Evolutionary conservation across 1,284 basidiomycete genomes (phyloP), one percentile per base, ranked within the genome.

Genomic region (Marasmius oreades): DNA sequence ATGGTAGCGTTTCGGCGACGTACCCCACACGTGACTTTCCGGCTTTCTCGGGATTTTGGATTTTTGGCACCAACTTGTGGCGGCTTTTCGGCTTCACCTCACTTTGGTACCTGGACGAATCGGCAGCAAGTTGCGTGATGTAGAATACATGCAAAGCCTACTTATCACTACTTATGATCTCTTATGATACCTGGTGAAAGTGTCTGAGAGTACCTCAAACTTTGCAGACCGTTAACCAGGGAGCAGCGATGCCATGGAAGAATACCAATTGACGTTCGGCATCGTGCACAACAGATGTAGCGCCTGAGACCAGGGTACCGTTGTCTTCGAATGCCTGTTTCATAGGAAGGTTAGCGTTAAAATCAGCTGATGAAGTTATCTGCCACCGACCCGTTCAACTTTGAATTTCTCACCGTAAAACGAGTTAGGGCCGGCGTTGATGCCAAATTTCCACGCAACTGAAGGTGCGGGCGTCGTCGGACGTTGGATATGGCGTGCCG

Each of bases 401-500:
- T 73, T 79, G 62, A 79, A 84, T 61, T 86, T 88, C 58, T 84
- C 77, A 16, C 84, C 85, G 56, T 79, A 86, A 63, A 82, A 86
- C 7, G 80, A 72, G 26, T 69, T 66, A 6, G 68, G 63, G 5
- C 79, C 80, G 2, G 70, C 74, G 62, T 86, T 86, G 45, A 76
- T 67, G 0, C 81, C 76, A 47, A 88, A 70, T 16, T 79, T 77
- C 46, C 82, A 63, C 0, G 75, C 83, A 28, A 77, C 73, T 0
- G 79, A 77, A 5, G 85, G 73, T 3, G 74, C 68, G 14, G 64
- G 67, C 22, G 64, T 58, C 1, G 69, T 67, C 20, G 74, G 76
- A 63, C 79, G 67, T 1, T 64, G 63, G 16, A 77, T 73, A 62
- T 77, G 77, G 34, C 76, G 69, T 5, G 59, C 56, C 14, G 64